phyloP scores from a whole-genome alignment of 2,329 filamentous ascomycete species.

The Fonsecaea nubica region DNA sequence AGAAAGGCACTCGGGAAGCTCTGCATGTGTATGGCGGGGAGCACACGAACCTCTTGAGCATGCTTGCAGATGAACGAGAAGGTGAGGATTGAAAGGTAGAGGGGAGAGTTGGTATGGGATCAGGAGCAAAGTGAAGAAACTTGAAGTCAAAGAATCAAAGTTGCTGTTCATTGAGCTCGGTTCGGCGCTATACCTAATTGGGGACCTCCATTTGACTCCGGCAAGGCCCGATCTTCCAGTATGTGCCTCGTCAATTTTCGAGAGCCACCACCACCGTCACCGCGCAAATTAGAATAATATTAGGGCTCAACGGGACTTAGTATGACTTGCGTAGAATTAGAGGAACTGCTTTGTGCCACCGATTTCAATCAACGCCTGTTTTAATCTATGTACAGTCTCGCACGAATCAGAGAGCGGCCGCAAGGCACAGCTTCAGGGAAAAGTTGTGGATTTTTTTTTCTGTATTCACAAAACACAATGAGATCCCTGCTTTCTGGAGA shows the following conservation, averaged over 20 bases:
- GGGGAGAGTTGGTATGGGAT: slow-evolving; percentile 35
- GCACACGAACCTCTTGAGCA: slow-evolving; percentile 66
- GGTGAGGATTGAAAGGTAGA: slow-evolving; percentile 31
- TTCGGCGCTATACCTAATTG: slow-evolving; percentile 22
- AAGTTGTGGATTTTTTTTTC: slow-evolving; percentile 29
- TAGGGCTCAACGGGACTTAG: background rate
- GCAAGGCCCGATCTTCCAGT: background rate
- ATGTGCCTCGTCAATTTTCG: slow-evolving; percentile 6
- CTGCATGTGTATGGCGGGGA: slow-evolving; percentile 26
- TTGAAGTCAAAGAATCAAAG: slow-evolving; percentile 18
- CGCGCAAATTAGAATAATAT: background rate
- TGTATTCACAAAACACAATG: slow-evolving; percentile 31
- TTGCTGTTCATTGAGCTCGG: slow-evolving; percentile 9
- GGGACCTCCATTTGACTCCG: slow-evolving; percentile 2
- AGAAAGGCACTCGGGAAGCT: slow-evolving; percentile 45
- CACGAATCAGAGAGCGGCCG: slow-evolving; percentile 16
- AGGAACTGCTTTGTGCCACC: slow-evolving; percentile 4
- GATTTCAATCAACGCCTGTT: slow-evolving; percentile 25
- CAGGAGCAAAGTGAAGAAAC: slow-evolving; percentile 32
- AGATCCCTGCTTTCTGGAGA: slow-evolving; percentile 30
- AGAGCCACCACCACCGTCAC: background rate
- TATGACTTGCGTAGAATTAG: background rate
- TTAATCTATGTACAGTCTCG: slow-evolving; percentile 32
- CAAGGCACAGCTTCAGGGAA: slow-evolving; percentile 22
- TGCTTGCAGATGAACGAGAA: slow-evolving; percentile 51